Base-by-base conservation (phyloP, 257 asterid species). In the Solanum corneliomulleri region DNA sequence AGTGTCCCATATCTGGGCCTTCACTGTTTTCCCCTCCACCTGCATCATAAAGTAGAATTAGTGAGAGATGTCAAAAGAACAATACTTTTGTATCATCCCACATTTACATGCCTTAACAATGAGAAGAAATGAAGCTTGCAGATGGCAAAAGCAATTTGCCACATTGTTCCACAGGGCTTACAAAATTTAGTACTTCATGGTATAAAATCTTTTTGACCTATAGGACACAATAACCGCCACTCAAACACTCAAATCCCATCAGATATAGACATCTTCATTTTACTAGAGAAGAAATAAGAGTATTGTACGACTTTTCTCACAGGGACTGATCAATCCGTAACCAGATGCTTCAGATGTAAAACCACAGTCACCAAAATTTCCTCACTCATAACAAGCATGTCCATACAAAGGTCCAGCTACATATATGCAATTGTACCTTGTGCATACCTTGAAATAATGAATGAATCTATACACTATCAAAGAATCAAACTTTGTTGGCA, bases 1-100 rank as follows among this genome's bases (percentile, higher is more conserved):
- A 44, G 98, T 95, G 90, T 95, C 98, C 97, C 98, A 94, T 76
- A 95, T 93, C 78, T 95, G 98, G 88, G 96, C 98, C 90, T 95
- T 94, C 75, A 95, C 96, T 5, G 96, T 95, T 90, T 93, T 95
- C 66, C 96, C 96, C 88, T 95, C 97, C 64, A 95, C 94, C 97
- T 93, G 93, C 56, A 69, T 64, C 87, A 58, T 14, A 64, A 47
- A 82, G 87, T 27, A 86, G 25, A 85, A 82, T 23, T 87, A 86
- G 29, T 18, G 20, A 81, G 85, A 81, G 45, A 29, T 47, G 85
- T 52, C 44, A 81, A 81, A 81, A 49, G 69, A 81, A 33, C 41
- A 78, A 29, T 27, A 81, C 35, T 20, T 81, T 29, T 49, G 20
- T n/a, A 77, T 45, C 37, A 42, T n/a, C 83, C 83, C 60, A 2